Conservation (phyloP, 1,139 yeast species). For the Geotrichum fermentans region DNA sequence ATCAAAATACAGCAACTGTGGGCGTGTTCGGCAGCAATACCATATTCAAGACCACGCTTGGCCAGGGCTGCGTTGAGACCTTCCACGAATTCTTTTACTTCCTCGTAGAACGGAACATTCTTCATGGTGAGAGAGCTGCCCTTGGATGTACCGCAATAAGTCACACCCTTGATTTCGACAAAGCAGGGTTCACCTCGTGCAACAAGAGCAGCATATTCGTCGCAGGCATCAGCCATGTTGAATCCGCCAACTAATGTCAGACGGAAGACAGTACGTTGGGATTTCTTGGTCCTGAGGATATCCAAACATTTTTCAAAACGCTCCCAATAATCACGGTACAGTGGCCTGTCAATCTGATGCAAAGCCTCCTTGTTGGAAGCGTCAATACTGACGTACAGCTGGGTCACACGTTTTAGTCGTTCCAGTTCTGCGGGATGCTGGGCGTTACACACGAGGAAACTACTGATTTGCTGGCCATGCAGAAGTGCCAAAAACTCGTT, state of each 20-base stretch:
- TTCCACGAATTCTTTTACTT: constrained; percentile 71
- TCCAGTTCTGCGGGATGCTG: constrained; percentile 87
- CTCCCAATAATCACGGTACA: constrained; percentile 91
- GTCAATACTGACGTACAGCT: constrained; percentile 85
- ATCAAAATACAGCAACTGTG: constrained; percentile 89
- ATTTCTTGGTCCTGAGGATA: constrained; percentile 68
- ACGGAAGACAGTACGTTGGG: constrained; percentile 88
- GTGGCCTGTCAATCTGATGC: constrained; percentile 81
- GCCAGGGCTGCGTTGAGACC: constrained; percentile 55
- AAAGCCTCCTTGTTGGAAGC: constrained; percentile 80
- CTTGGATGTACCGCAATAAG: constrained; percentile 81
- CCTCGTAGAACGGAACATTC: constrained; percentile 90
- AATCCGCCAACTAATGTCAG: constrained; percentile 88
- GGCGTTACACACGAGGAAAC: constrained; percentile 89
- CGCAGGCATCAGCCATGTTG: constrained; percentile 57
- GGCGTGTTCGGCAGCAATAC: constrained; percentile 91
- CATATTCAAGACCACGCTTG: constrained; percentile 65
- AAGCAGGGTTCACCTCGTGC: constrained; percentile 78
- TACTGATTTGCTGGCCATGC: constrained; percentile 72
- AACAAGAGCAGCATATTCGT: constrained; percentile 87
- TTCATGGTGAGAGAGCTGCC: constrained; percentile 93
- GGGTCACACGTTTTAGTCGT: constrained; percentile 70
- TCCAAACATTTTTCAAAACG: constrained; percentile 76
- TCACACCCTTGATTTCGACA: constrained; percentile 90
- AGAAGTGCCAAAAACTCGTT: constrained; percentile 77